Percentiles rank a stretch among this genome's conserved stretches.
phyloP scores from a whole-genome alignment of 768 basidiomycete genomes.

The Trametes maxima region DNA sequence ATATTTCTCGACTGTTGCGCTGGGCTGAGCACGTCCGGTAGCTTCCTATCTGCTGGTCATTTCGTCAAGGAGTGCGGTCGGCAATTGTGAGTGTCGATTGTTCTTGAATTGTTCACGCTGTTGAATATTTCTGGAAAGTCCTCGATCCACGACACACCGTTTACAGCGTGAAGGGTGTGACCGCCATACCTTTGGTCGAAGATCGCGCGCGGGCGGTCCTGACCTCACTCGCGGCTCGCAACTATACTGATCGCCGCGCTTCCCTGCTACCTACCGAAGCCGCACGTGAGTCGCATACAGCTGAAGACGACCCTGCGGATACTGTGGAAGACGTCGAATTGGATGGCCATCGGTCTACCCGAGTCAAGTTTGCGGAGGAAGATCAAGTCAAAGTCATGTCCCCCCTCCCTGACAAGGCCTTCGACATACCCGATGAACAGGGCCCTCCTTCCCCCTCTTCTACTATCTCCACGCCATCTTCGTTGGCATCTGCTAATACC shows the following conservation, averaged over 20 bases:
- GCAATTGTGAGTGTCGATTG: slow-evolving; percentile 55
- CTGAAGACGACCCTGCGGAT: not conserved
- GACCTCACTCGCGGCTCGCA: slow-evolving; percentile 54
- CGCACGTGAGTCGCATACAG: not conserved
- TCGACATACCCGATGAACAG: slow-evolving; percentile 22
- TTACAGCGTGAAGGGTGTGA: slow-evolving; percentile 68
- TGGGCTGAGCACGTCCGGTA: slow-evolving; percentile 31
- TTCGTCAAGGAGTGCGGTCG: slow-evolving; percentile 61
- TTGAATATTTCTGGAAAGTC: slow-evolving; percentile 44
- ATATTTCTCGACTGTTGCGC: no score
- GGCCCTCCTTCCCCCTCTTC: slow-evolving; percentile 31
- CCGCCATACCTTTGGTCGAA: slow-evolving; percentile 71
- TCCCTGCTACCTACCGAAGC: slow-evolving; percentile 43
- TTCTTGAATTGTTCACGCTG: not conserved
- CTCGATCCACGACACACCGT: slow-evolving; percentile 63
- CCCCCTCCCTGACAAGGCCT: slow-evolving; percentile 33
- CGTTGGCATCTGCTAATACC: slow-evolving; percentile 44
- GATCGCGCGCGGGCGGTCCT: slow-evolving; percentile 59
- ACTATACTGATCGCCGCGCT: slow-evolving; percentile 45
- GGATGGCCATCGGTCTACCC: slow-evolving; percentile 30
- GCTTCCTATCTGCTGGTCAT: slow-evolving; percentile 80
- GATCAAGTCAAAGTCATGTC: slow-evolving; percentile 49
- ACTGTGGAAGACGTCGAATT: slow-evolving; percentile 10
- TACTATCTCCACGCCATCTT: slow-evolving; percentile 52
- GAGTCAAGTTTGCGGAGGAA: slow-evolving; percentile 57